These are phyloP conservation scores for Rauvolfia tetraphylla DNA, from an alignment of 257 asterid species.

Conservation along the genomic window DNA sequence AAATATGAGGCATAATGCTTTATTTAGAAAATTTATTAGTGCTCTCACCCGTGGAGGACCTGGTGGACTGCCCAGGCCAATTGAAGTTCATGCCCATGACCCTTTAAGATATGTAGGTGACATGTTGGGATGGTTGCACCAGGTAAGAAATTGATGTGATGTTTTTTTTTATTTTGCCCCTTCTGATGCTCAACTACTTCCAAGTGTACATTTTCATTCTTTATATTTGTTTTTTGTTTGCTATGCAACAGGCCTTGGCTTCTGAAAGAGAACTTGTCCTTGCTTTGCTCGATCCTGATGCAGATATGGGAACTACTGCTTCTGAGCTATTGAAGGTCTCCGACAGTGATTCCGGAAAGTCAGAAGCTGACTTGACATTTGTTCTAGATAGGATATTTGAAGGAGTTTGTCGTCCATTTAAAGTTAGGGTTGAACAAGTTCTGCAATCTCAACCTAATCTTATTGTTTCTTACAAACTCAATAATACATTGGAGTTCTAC, in stretches of 20 bases:
- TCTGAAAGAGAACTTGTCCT: constrained; percentile 98
- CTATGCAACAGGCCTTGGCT: constrained; percentile 74
- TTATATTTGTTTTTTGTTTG: constrained; percentile 18
- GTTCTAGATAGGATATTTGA: constrained; percentile 95
- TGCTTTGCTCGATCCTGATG: constrained; percentile 90
- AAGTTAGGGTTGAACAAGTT: constrained; percentile 97
- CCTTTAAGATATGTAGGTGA: constrained; percentile 98
- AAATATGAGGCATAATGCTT: constrained; percentile 96
- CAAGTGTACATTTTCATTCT: background rate
- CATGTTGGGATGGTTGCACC: constrained; percentile 99
- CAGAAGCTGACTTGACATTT: constrained; percentile 82
- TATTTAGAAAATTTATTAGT: constrained; percentile 94
- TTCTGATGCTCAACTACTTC: constrained; percentile 1
- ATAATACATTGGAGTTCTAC: constrained; percentile 92
- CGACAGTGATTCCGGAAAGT: constrained; percentile 52
- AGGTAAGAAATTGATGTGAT: constrained; percentile 37
- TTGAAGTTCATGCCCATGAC: constrained; percentile 99
- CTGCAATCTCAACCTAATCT: constrained; percentile 95
- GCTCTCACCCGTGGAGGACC: constrained; percentile 99
- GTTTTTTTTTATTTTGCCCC: constrained; percentile 4
- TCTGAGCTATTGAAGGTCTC: constrained; percentile 45
- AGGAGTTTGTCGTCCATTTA: constrained; percentile 98
- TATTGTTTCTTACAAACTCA: constrained; percentile 81
- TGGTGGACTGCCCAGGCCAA: constrained; percentile 97
- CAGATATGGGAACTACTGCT: constrained; percentile 70